Percentiles rank a stretch among this genome's conserved stretches.
Conservation (phyloP, 345 rosid genomes). For the thale cress (Arabidopsis thaliana) region DNA sequence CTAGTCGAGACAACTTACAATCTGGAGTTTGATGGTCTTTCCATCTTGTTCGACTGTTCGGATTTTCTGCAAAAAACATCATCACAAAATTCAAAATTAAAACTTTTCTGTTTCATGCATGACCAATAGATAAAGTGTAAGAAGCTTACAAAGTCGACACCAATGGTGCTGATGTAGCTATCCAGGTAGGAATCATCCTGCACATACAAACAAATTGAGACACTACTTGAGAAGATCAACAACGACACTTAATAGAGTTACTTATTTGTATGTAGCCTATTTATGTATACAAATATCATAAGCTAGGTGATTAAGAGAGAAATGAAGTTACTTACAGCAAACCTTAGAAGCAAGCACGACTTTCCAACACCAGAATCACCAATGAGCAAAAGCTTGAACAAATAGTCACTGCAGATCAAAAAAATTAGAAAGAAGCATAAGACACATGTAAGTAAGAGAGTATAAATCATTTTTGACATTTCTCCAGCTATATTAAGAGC, state of each 20-base stretch:
- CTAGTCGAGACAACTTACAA: slow-evolving; percentile 39
- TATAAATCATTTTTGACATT: background rate
- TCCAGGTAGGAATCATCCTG: slow-evolving; percentile 97
- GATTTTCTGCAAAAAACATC: slow-evolving; percentile 68
- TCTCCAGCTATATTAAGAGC: background rate
- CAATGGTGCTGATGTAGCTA: slow-evolving; percentile 92
- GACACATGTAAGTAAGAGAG: background rate
- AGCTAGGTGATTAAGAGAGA: background rate
- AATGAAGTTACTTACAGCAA: slow-evolving; percentile 49
- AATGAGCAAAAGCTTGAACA: slow-evolving; percentile 52
- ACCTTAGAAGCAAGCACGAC: slow-evolving; percentile 54
- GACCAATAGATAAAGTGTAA: background rate
- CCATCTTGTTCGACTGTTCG: slow-evolving; percentile 94
- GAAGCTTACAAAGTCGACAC: slow-evolving; percentile 87
- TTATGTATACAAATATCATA: background rate
- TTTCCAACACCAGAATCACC: slow-evolving; percentile 60
- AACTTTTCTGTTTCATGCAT: background rate
- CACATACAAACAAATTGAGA: slow-evolving; percentile 3
- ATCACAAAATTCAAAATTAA: slow-evolving; percentile 2
- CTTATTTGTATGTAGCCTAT: background rate
- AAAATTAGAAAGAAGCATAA: slow-evolving; percentile 13
- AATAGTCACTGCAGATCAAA: slow-evolving; percentile 43
- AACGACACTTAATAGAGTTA: background rate
- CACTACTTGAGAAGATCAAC: background rate
- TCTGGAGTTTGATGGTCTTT: slow-evolving; percentile 61